These are phyloP conservation scores for Hypoxylon sp. DNA, from an alignment of 2,329 filamentous ascomycete species.

Conservation along the genomic window DNA sequence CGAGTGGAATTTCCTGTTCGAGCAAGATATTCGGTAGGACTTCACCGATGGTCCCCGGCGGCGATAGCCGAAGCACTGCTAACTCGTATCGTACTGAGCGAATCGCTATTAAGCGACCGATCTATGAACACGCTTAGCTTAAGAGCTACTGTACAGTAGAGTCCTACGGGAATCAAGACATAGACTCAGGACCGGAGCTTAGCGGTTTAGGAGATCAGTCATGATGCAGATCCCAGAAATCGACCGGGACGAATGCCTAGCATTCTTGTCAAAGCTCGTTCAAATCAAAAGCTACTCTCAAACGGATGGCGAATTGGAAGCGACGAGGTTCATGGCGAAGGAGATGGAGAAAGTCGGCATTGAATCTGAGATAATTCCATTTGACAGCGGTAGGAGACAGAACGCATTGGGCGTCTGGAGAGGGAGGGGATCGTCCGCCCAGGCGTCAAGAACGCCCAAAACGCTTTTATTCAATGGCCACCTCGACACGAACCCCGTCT, in stretches of 20 bases:
- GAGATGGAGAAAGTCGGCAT: conserved; percentile 47
- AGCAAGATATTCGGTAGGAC: conserved; percentile 19
- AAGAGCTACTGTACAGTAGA: background rate
- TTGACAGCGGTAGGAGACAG: conserved; percentile 46
- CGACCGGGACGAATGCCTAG: conserved; percentile 45
- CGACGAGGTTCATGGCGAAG: conserved; percentile 46
- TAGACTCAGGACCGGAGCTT: background rate
- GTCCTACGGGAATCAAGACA: background rate
- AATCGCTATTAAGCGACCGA: conserved; percentile 1
- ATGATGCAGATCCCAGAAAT: conserved; percentile 47
- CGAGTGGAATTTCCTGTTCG: conserved; percentile 16
- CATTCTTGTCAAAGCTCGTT: conserved; percentile 47
- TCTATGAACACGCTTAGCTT: background rate
- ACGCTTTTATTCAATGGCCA: conserved; percentile 52
- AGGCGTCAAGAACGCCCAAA: conserved; percentile 17
- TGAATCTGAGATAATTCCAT: conserved; percentile 44
- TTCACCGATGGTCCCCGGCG: conserved; percentile 17
- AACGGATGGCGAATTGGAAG: conserved; percentile 50
- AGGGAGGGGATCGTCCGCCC: conserved; percentile 17
- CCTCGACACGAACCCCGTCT: conserved; percentile 52
- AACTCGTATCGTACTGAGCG: background rate
- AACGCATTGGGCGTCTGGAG: conserved; percentile 49
- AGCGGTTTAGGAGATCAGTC: background rate
- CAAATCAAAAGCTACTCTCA: conserved; percentile 52
- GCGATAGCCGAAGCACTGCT: background rate